These are phyloP conservation scores for Candida oleophila DNA, from an alignment of 805 yeast genomes.

Conservation along the genomic window DNA sequence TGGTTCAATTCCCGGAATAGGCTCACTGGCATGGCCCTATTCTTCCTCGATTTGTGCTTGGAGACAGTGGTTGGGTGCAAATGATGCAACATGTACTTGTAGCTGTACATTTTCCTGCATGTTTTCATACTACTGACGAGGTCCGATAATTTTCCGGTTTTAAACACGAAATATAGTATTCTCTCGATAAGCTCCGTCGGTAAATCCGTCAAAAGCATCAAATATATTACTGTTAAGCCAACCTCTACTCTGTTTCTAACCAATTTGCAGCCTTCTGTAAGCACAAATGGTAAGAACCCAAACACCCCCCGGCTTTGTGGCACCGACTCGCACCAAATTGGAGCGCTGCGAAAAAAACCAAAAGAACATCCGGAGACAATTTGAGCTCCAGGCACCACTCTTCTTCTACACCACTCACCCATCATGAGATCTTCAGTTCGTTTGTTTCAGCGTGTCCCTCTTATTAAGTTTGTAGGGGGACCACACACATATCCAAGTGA, in stretches of 20 bases:
- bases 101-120: conserved; percentile 11
- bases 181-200: conserved; percentile 11
- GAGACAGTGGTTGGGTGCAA: conserved; percentile 10
- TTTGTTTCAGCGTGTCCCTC: conserved; percentile 53
- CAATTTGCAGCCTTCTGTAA: conserved; percentile 5
- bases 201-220: conserved; percentile 1
- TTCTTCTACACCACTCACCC: neutral
- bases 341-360: no score
- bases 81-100: conserved; percentile 10
- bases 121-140: conserved; percentile 10
- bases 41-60: neutral
- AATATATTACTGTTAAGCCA: no score
- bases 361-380: no score
- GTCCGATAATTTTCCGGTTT: neutral
- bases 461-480: conserved; percentile 86
- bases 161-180: conserved; percentile 9
- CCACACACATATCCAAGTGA: conserved; percentile 55
- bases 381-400: neutral
- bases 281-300: no score
- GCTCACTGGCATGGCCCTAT: neutral
- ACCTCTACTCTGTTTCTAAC: no score
- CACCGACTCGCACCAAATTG: no score
- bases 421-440: conserved; percentile 31
- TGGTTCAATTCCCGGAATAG: neutral
- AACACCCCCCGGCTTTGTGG: no score